Evolutionary conservation across 108 stramenopile species (phyloP).

Genomic region (Pseudonitzschia pungens): DNA sequence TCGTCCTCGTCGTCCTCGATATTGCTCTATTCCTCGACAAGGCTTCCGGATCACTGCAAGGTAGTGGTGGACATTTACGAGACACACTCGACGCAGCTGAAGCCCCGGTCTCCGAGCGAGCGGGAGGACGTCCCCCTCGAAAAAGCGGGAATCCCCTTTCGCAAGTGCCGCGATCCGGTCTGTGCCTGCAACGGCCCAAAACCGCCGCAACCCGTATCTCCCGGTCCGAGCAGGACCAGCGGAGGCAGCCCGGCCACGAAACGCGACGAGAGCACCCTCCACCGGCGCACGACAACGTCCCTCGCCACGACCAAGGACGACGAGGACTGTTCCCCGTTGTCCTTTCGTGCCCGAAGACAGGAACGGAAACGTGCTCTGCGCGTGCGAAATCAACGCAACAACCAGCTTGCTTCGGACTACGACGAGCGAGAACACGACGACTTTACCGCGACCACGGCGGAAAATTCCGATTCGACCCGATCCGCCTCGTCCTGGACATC

Average conservation of each 20-base stretch:
- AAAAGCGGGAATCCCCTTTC: constrained; percentile 1
- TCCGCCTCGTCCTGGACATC: background rate
- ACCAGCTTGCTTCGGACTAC: too few relatives aligned
- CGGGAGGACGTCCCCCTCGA: background rate
- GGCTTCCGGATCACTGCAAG: background rate
- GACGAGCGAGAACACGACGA: background rate
- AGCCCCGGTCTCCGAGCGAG: background rate
- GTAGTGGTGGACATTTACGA: constrained; percentile 2
- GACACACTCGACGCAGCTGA: constrained; percentile 7
- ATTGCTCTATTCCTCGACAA: background rate
- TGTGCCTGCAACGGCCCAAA: background rate
- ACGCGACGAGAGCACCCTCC: too few relatives aligned
- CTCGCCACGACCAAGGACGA: background rate
- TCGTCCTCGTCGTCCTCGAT: background rate
- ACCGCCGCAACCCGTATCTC: too few relatives aligned
- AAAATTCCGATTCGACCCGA: background rate
- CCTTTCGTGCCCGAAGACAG: background rate
- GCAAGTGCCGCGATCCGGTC: background rate
- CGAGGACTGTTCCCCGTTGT: background rate
- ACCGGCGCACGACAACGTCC: too few relatives aligned
- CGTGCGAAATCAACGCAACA: background rate
- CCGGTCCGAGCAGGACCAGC: too few relatives aligned
- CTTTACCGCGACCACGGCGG: background rate
- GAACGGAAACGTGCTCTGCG: background rate
- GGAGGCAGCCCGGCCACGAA: background rate